phyloP scores from a whole-genome alignment of 805 yeast species.

The Alloascoidea africana region DNA sequence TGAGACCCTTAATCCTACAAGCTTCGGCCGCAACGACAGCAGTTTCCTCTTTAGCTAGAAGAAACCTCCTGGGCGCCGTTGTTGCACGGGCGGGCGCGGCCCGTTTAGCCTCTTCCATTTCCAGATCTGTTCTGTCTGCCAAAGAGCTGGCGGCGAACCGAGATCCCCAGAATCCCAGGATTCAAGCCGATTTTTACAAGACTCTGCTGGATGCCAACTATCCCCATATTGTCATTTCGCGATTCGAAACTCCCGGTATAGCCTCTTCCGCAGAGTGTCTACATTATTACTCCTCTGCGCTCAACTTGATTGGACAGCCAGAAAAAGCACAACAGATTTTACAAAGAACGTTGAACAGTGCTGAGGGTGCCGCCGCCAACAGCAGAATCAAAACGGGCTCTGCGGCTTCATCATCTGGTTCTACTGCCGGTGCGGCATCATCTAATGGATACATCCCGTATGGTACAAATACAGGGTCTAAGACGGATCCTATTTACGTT shows the following conservation, averaged over 20 bases:
- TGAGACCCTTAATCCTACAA: too few species aligned
- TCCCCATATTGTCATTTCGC: conserved; percentile 91
- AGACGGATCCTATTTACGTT: conserved; percentile 85
- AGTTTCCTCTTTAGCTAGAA: too few species aligned
- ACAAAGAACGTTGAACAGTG: conserved; percentile 2
- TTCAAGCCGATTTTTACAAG: conserved; percentile 77
- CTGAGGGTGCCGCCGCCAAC: conserved; percentile 10
- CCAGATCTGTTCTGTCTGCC: conserved; percentile 24
- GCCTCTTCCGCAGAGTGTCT: conserved; percentile 73
- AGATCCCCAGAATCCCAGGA: conserved; percentile 46
- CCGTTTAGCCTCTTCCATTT: conserved; percentile 4
- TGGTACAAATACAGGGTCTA: conserved; percentile 29
- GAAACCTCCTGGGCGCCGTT: too few species aligned
- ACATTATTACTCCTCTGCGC: conserved; percentile 64
- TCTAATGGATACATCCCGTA: background rate
- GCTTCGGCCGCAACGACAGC: too few species aligned
- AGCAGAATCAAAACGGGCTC: conserved; percentile 3
- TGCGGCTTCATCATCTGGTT: background rate
- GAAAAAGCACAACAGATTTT: conserved; percentile 52
- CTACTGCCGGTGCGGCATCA: background rate
- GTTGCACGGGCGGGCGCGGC: too few species aligned
- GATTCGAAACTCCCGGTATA: conserved; percentile 91
- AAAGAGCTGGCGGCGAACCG: conserved; percentile 82
- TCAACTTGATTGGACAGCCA: conserved; percentile 59
- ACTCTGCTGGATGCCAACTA: conserved; percentile 63